Conservation (phyloP, 139 green algal genomes). For the Chlorella sorokiniana region DNA sequence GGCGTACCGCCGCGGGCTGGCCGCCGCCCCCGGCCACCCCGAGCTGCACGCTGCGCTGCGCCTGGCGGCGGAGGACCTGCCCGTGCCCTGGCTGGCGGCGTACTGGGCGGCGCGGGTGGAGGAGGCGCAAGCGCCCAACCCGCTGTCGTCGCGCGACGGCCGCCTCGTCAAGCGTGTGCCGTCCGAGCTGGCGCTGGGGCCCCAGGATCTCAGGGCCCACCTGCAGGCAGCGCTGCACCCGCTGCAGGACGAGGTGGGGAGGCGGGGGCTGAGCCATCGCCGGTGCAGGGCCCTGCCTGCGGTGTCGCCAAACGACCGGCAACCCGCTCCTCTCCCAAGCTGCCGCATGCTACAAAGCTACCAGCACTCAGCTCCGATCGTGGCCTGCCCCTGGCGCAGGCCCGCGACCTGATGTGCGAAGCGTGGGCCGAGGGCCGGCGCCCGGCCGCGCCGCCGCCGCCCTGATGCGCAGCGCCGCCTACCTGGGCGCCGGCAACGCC, state of each 20-base stretch:
- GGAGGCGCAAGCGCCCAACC: slow-evolving; percentile 34
- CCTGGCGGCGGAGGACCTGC: slow-evolving; percentile 27
- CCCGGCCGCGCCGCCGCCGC: slow-evolving; percentile 26
- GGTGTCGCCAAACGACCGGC: too few species aligned
- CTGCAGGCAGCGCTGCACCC: slow-evolving; percentile 19
- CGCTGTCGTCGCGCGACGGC: slow-evolving; percentile 48
- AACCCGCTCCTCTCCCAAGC: too few species aligned
- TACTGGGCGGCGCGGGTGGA: slow-evolving; percentile 36
- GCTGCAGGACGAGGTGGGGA: slow-evolving; percentile 14
- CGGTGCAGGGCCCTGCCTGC: neutral
- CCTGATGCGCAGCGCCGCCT: slow-evolving; percentile 34
- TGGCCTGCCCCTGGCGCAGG: neutral
- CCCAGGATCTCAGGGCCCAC: neutral
- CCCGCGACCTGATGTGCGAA: slow-evolving; percentile 20
- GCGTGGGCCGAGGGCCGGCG: slow-evolving; percentile 19
- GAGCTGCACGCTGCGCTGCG: slow-evolving; percentile 33
- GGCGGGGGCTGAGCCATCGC: neutral
- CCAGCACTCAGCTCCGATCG: neutral
- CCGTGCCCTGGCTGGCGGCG: slow-evolving; percentile 33
- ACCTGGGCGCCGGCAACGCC: slow-evolving; percentile 16
- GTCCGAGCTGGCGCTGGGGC: slow-evolving; percentile 5
- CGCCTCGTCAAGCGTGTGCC: slow-evolving; percentile 43
- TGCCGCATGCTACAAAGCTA: neutral
- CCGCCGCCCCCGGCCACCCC: neutral
- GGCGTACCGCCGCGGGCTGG: slow-evolving; percentile 28